Percentiles rank a stretch among this genome's conserved stretches.
These are phyloP conservation scores for Podospora appendiculata DNA, from an alignment of 495 filamentous ascomycete genomes.

Conservation along the genomic window DNA sequence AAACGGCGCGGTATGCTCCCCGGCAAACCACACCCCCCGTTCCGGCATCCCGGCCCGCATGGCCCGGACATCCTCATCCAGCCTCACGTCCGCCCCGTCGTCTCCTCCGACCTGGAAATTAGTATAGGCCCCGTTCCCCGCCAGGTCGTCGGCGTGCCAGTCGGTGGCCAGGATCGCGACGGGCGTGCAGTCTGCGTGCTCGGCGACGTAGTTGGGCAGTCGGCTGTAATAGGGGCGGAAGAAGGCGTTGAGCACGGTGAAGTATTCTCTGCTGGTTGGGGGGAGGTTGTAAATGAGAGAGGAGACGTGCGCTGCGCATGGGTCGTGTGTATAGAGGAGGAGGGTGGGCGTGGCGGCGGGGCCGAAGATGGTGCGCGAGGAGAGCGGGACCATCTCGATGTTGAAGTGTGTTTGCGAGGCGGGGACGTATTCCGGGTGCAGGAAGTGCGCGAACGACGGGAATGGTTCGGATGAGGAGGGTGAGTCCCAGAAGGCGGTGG, in stretches of 20 bases:
- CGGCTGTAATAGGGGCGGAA: slow-evolving; percentile 72
- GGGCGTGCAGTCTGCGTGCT: slow-evolving; percentile 54
- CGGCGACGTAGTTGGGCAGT: slow-evolving; percentile 51
- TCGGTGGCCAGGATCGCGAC: slow-evolving; percentile 57
- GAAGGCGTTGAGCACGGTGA: slow-evolving; percentile 45
- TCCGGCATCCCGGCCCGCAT: slow-evolving; percentile 64
- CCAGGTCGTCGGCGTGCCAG: slow-evolving; percentile 76
- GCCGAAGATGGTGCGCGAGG: slow-evolving; percentile 43
- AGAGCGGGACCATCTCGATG: slow-evolving; percentile 72
- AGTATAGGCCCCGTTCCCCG: slow-evolving; percentile 81
- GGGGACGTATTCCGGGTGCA: slow-evolving; percentile 53
- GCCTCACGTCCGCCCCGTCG: slow-evolving; percentile 30
- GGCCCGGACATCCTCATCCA: slow-evolving; percentile 60
- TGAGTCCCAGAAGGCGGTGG: slow-evolving; percentile 51
- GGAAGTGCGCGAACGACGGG: slow-evolving; percentile 59
- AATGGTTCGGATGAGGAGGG: slow-evolving; percentile 19
- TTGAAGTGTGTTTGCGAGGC: slow-evolving; percentile 64
- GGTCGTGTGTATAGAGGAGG: slow-evolving; percentile 84
- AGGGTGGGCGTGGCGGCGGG: slow-evolving; percentile 60
- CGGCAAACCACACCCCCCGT: slow-evolving; percentile 83
- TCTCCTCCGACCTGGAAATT: slow-evolving; percentile 79
- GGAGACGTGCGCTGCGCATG: slow-evolving; percentile 41
- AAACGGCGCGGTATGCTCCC: slow-evolving; percentile 91
- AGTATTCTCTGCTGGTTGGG: slow-evolving; percentile 25
- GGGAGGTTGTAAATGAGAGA: slow-evolving; percentile 27